Evolutionary conservation across 1,139 yeast species (phyloP), one percentile per base, ranked within the genome.

Genomic region (Sugiyamaella sp.): DNA sequence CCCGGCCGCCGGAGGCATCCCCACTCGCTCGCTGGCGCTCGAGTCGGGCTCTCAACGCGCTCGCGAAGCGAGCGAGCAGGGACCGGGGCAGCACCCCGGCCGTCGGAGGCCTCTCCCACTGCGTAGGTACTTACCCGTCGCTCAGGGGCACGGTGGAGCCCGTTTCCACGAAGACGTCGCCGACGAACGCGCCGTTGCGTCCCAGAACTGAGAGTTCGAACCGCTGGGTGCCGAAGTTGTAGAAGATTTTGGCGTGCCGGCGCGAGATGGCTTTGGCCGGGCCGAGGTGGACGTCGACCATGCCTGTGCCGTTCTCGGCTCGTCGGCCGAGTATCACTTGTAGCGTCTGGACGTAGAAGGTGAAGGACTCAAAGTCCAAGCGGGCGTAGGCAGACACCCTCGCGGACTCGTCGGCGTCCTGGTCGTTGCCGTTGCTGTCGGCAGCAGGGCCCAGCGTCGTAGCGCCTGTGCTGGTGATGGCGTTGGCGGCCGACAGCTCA

Each of bases 161-260:
- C 57, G 87, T 82, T 66, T 89, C 97, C 10, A 91, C 85, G 69
- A 90, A 93, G 29, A 76, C 76, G 62, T 90, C 96, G 70, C 91
- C 93, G 2, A 93, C 96, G 74, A 91, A 93, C 0, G 97, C 97
- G 32, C 99, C 99, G 67, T 93, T 93, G 63, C 96, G 79, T 20
- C 99, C 99, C 62, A 90, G 76, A 2, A 93, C 90, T 9, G 95
- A 85, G 41, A 93, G 72, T 71, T 91, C 98, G 66, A 91, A 93
- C 61, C 95, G 73, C 67, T 90, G 97, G 4, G 95, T 89, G 4
- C 97, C 97, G 71, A 93, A 93, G 68, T 93, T 91, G 73, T 91
- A 93, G 68, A 90, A 91, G 19, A 93, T 90, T 69, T 89, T 90
- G 3, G 98, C 98, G 69, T 93, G 99, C 55, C 90, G 77, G 66